Conservation (phyloP, 2,329 filamentous ascomycete genomes). For the Penicillium sumatraense region DNA sequence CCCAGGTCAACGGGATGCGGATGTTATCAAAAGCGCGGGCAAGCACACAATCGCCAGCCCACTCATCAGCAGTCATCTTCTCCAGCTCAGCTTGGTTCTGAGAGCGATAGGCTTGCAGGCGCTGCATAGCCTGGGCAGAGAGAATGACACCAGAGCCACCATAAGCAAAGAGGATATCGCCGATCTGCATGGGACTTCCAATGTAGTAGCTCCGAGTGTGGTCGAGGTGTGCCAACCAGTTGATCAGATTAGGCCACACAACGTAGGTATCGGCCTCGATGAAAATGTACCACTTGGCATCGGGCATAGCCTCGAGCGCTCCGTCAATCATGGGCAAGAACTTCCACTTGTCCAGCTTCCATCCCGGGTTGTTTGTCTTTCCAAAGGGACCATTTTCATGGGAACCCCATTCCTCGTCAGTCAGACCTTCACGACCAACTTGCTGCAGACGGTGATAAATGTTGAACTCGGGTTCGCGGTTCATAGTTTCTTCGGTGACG, state of each 20-base stretch:
- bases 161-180: conserved; percentile 53
- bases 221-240: conserved; percentile 57
- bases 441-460: conserved; percentile 54
- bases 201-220: conserved; percentile 53
- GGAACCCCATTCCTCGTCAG: conserved; percentile 30
- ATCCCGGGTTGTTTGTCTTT: conserved; percentile 50
- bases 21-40: conserved; percentile 49
- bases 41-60: conserved; percentile 55
- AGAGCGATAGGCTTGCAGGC: conserved; percentile 41
- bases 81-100: conserved; percentile 48
- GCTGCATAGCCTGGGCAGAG: conserved; percentile 51
- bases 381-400: conserved; percentile 38
- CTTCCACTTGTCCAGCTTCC: conserved; percentile 62
- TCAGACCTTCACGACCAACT: conserved; percentile 46
- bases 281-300: conserved; percentile 62
- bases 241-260: conserved; percentile 55
- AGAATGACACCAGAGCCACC: conserved; percentile 58
- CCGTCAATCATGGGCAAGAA: conserved; percentile 58
- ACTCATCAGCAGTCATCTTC: conserved; percentile 45
- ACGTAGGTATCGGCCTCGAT: conserved; percentile 63
- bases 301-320: conserved; percentile 46
- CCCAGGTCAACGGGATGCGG: conserved; percentile 46
- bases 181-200: conserved; percentile 58
- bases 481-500: conserved; percentile 23
- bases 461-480: conserved; percentile 48